Evolutionary conservation across 164 flowering plant species (phyloP).

Genomic region (Taxillus chinensis): DNA sequence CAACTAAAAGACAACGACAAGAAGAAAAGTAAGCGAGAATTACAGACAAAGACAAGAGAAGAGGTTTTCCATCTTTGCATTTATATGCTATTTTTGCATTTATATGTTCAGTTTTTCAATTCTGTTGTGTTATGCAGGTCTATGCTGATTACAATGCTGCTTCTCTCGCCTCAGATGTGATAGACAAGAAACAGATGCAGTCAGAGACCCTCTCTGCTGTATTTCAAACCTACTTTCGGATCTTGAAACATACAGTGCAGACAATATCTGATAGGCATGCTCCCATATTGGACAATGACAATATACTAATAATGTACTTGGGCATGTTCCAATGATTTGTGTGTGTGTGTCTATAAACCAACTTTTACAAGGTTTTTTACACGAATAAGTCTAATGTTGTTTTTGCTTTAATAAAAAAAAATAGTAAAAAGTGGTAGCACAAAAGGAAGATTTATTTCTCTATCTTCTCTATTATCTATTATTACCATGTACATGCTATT

Average conservation of each 20-base stretch:
- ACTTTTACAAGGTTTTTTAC: too few relatives aligned
- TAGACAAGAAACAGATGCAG: constrained; percentile 59
- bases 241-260: constrained; percentile 55
- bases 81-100: neutral
- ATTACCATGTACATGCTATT: too few relatives aligned
- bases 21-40: constrained; percentile 49
- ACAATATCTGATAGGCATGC: constrained; percentile 33
- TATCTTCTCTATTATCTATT: too few relatives aligned
- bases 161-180: constrained; percentile 47
- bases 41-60: constrained; percentile 49
- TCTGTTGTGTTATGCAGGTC: constrained; percentile 39
- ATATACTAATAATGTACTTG: neutral
- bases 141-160: constrained; percentile 70
- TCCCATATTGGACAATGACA: neutral
- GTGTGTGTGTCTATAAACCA: too few relatives aligned
- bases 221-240: constrained; percentile 81
- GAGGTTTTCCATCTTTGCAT: constrained; percentile 45
- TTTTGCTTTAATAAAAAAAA: too few relatives aligned
- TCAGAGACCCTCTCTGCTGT: constrained; percentile 79
- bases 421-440: too few relatives aligned
- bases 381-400: too few relatives aligned
- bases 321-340: too few relatives aligned
- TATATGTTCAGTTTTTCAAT: constrained; percentile 1
- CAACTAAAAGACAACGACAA: constrained; percentile 38
- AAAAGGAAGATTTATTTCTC: too few relatives aligned